Evolutionary conservation across 441 rosid genomes (phyloP), one percentile per base, ranked within the genome.

Genomic region (Rhodomyrtus psidioides): DNA sequence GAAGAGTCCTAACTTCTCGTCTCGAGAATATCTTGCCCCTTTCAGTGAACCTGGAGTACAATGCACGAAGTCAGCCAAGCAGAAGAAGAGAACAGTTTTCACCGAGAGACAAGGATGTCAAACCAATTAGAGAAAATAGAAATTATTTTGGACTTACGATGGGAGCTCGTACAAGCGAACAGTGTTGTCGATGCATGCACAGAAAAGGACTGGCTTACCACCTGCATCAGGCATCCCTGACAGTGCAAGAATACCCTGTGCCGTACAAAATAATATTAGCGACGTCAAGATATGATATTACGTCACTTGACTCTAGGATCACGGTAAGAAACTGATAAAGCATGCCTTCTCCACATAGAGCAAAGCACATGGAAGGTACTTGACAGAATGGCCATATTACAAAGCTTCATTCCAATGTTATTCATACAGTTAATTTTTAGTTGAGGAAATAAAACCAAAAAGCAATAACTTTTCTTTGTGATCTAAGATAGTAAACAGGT

Each of bases 11-110:
- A 21, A 88, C 86, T 70, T 85, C 84, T 0, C 28, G 27, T 53
- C 82, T 74, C 12, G 87, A 83, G 65, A 79, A 85, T 62, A 89
- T 62, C 15, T 79, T 39, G 23, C 85, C 88, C 84, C 83, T 86
- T 58, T 89, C 85, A 2, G 51, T 6, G 24, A 89, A 85, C 84
- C 75, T 62, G 4, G 7, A 0, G 75, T 62, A 30, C 1, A 7
- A 65, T 19, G 76, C 14, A 19, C 46, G 0, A 9, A 65, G 76
- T 65, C 14, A 65, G 76, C 76, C 76, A 65, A 65, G 46, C 76
- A 34, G 76, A 65, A 30, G 76, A 30, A 0, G n/a, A 65, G 46
- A 65, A 34, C 4, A 65, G 76, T 19, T n/a, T n/a, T n/a, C n/a
- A n/a, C n/a, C n/a, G n/a, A n/a, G n/a, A n/a, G 74, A 19, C 23